Evolutionary conservation across 2,329 filamentous ascomycete genomes (phyloP).

Genomic region (Sporothrix pseudoabietina): DNA sequence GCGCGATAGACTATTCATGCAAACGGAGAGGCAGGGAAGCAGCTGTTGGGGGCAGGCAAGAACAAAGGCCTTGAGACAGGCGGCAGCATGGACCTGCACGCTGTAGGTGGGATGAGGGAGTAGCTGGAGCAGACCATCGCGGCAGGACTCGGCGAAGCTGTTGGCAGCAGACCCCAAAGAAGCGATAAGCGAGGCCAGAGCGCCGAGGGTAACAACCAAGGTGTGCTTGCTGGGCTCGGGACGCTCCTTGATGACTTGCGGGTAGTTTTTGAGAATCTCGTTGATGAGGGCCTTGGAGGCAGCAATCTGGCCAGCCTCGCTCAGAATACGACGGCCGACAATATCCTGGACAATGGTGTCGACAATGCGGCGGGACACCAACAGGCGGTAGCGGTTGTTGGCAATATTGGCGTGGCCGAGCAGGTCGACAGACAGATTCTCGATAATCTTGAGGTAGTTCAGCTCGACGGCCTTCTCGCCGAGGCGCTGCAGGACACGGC

Average conservation of each 20-base stretch:
- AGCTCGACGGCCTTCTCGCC: slow-evolving; percentile 81
- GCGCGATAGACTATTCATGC: slow-evolving; percentile 90
- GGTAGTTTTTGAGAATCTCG: slow-evolving; percentile 89
- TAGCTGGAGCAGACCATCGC: slow-evolving; percentile 86
- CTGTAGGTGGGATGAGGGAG: slow-evolving; percentile 94
- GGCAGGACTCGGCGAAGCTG: slow-evolving; percentile 75
- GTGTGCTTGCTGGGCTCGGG: slow-evolving; percentile 87
- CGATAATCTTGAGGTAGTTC: slow-evolving; percentile 78
- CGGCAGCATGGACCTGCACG: slow-evolving; percentile 86
- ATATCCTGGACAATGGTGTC: slow-evolving; percentile 82
- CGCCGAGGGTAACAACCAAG: slow-evolving; percentile 75
- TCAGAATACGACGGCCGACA: slow-evolving; percentile 77
- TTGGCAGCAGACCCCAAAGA: slow-evolving; percentile 81
- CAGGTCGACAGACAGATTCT: slow-evolving; percentile 78
- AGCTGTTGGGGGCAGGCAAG: slow-evolving; percentile 91
- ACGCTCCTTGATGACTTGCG: slow-evolving; percentile 82
- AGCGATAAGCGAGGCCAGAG: slow-evolving; percentile 75
- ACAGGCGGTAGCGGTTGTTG: slow-evolving; percentile 83
- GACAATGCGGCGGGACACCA: slow-evolving; percentile 82
- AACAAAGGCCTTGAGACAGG: slow-evolving; percentile 83
- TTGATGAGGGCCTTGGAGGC: slow-evolving; percentile 83
- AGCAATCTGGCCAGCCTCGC: slow-evolving; percentile 83
- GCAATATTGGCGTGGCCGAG: slow-evolving; percentile 73
- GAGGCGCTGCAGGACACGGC: slow-evolving; percentile 74
- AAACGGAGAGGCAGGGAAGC: slow-evolving; percentile 86